These are phyloP conservation scores for Lachnellula occidentalis DNA, from an alignment of 2,329 filamentous ascomycete genomes.

Conservation along the genomic window DNA sequence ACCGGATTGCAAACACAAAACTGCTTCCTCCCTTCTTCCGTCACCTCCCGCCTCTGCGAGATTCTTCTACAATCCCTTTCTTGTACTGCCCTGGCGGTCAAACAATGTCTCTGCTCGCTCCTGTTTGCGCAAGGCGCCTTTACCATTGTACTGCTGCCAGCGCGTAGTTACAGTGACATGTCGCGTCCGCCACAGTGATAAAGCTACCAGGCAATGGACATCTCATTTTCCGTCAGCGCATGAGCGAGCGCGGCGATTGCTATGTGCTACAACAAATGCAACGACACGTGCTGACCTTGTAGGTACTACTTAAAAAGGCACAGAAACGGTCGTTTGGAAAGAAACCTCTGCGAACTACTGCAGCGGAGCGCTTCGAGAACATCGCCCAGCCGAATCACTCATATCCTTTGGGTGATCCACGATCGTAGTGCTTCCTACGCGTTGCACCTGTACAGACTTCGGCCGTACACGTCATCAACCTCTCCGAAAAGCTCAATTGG, in stretches of 20 bases:
- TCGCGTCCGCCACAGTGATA: conserved; percentile 3
- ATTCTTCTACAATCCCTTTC: background rate
- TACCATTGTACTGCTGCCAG: conserved; percentile 10
- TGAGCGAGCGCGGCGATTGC: conserved; percentile 15
- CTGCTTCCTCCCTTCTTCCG: conserved; percentile 22
- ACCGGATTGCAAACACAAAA: conserved; percentile 27
- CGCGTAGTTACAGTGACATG: conserved; percentile 20
- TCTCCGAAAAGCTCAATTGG: conserved; percentile 22
- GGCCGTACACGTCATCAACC: conserved; percentile 30
- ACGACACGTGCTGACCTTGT: conserved; percentile 33
- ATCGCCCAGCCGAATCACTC: conserved; percentile 21
- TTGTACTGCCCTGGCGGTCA: conserved; percentile 18
- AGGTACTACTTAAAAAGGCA: conserved; percentile 27
- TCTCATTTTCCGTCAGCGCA: conserved; percentile 24
- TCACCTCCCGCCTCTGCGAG: conserved; percentile 17
- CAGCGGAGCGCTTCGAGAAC: conserved; percentile 30
- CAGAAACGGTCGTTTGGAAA: conserved; percentile 30
- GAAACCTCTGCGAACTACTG: conserved; percentile 28
- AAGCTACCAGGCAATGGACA: conserved; percentile 12
- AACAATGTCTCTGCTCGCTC: conserved; percentile 25
- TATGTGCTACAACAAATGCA: conserved; percentile 29
- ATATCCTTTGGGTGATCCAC: conserved; percentile 15
- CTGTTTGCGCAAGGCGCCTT: conserved; percentile 15
- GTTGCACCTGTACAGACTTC: conserved; percentile 30
- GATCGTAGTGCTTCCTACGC: conserved; percentile 19